Percentiles rank a stretch among this genome's conserved stretches.
Conservation (phyloP, 257 asterid genomes). For the Ocimum tenuiflorum region DNA sequence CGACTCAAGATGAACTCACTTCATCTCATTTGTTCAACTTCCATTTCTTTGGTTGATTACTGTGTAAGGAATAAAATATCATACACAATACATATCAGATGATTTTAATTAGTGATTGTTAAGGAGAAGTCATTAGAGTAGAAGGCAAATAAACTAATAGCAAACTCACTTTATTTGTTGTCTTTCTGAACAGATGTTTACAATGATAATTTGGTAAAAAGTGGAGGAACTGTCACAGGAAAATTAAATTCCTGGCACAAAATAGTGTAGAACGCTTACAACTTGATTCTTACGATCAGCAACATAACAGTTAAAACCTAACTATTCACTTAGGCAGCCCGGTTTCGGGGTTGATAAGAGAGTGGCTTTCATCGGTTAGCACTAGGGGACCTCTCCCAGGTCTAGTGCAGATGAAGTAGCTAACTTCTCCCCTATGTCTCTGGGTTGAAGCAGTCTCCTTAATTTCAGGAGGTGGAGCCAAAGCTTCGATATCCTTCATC, state of each 20-base stretch:
- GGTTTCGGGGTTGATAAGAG: slow-evolving; percentile 67
- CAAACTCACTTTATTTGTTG: slow-evolving; percentile 8
- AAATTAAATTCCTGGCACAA: slow-evolving; percentile 6
- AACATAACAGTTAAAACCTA: not conserved
- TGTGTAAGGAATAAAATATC: too few species aligned
- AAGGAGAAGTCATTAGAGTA: too few species aligned
- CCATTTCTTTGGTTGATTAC: too few species aligned
- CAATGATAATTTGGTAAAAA: slow-evolving; percentile 6
- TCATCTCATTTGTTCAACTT: not conserved
- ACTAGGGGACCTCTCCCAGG: slow-evolving; percentile 70
- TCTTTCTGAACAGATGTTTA: slow-evolving; percentile 8
- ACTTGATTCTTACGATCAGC: slow-evolving; percentile 1
- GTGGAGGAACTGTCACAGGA: slow-evolving; percentile 12
- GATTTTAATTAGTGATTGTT: too few species aligned
- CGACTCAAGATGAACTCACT: not conserved
- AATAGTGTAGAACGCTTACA: slow-evolving; percentile 17
- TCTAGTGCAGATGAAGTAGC: slow-evolving; percentile 71
- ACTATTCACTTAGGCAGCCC: slow-evolving; percentile 67
- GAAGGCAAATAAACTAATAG: too few species aligned
- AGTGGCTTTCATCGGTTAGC: slow-evolving; percentile 54
- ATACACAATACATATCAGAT: too few species aligned
- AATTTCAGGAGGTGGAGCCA: slow-evolving; percentile 75
- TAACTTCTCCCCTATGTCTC: slow-evolving; percentile 68
- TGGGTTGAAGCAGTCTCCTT: slow-evolving; percentile 45
- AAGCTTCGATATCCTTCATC: slow-evolving; percentile 60